A percentile compares a stretch with the other conserved stretches of the same genome.
Evolutionary conservation across 1,284 basidiomycete genomes (phyloP).

Genomic region (Cutaneotrichosporon cyanovorans): DNA sequence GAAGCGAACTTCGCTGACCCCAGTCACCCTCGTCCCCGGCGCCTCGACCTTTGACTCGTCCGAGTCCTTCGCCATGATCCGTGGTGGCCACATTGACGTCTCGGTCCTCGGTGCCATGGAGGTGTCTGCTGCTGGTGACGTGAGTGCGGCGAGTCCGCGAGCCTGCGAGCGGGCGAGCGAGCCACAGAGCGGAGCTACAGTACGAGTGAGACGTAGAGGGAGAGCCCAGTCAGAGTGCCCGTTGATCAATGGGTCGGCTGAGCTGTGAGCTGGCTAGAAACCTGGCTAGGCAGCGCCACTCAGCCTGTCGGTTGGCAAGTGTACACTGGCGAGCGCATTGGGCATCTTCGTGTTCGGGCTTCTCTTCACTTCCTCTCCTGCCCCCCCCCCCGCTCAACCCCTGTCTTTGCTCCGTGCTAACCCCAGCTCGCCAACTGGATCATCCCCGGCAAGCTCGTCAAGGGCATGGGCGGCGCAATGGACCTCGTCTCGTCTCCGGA

Average conservation of each 20-base stretch:
- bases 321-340: too few species aligned
- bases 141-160: slow-evolving; percentile 60
- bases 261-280: too few species aligned
- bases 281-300: too few species aligned
- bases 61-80: slow-evolving; percentile 78
- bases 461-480: slow-evolving; percentile 93
- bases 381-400: too few species aligned
- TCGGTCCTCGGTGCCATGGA: slow-evolving; percentile 86
- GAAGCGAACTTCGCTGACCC: neutral
- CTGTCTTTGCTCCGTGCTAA: too few species aligned
- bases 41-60: slow-evolving; percentile 69
- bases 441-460: slow-evolving; percentile 87
- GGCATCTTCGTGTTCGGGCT: too few species aligned
- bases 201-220: neutral
- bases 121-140: slow-evolving; percentile 77
- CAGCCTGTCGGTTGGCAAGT: too few species aligned
- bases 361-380: too few species aligned
- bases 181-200: too few species aligned
- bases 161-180: too few species aligned
- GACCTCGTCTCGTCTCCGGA: slow-evolving; percentile 89
- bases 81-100: slow-evolving; percentile 89
- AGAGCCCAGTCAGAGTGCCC: neutral
- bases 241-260: too few species aligned
- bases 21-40: slow-evolving; percentile 77
- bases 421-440: slow-evolving; percentile 77